Conservation (phyloP, 1,139 yeast species). For the Magnusiomyces sp. region DNA sequence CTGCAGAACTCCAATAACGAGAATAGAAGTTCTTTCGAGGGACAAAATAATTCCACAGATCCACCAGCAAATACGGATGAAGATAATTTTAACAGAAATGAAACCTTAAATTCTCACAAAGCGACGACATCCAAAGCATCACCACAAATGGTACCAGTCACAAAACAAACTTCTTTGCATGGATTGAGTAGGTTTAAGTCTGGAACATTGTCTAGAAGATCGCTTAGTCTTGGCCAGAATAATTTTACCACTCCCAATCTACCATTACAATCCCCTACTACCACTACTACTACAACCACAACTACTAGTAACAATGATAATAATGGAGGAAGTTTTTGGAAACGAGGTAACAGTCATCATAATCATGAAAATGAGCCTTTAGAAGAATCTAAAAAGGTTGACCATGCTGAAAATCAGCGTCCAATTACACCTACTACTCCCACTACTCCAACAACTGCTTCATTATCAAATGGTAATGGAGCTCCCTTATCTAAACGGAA, state of each 20-base stretch:
- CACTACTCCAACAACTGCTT: no score
- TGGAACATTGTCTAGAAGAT: neutral
- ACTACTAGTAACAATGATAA: neutral
- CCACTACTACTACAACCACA: no score
- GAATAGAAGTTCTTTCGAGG: no score
- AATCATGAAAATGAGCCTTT: neutral
- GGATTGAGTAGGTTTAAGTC: neutral
- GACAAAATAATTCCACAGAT: neutral
- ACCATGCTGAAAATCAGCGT: no score
- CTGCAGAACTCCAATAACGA: neutral
- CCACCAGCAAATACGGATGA: neutral
- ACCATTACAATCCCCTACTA: neutral
- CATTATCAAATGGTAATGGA: neutral
- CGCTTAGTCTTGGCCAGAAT: neutral
- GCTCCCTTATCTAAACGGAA: constrained; percentile 1
- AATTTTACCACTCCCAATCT: neutral
- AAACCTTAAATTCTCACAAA: neutral
- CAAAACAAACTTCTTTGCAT: neutral
- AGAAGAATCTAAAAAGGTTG: neutral
- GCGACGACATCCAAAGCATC: neutral
- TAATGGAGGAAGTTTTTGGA: neutral
- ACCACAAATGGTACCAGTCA: neutral
- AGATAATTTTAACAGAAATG: neutral
- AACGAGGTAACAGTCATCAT: neutral
- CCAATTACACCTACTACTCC: no score